Evolutionary conservation across 768 basidiomycete genomes (phyloP).

Genomic region (Mrakia frigida): DNA sequence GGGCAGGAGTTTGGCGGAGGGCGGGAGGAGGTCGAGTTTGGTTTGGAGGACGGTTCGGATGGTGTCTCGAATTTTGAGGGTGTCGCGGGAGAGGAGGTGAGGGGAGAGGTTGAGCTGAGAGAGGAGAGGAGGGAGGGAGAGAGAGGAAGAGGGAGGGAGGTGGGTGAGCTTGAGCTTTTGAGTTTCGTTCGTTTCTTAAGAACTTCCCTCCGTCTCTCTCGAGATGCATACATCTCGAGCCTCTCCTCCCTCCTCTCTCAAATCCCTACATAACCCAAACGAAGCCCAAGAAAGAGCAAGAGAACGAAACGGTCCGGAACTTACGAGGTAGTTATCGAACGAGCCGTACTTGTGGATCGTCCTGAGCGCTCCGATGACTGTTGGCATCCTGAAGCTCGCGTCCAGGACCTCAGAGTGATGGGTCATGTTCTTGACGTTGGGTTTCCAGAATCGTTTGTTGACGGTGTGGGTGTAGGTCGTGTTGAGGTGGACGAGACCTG

Average conservation of each 20-base stretch:
- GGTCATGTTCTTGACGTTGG: neutral
- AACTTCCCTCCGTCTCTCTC: neutral
- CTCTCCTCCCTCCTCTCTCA: neutral
- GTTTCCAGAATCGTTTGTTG: slow-evolving; percentile 1
- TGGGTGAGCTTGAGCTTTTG: no score
- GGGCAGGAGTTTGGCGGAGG: neutral
- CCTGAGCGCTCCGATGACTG: neutral
- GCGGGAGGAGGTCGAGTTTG: slow-evolving; percentile 5
- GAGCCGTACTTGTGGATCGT: slow-evolving; percentile 15
- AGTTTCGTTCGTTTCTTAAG: no score
- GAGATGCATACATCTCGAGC: no score
- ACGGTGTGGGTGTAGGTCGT: slow-evolving; percentile 12
- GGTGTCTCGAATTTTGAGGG: slow-evolving; percentile 5
- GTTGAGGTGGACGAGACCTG: neutral
- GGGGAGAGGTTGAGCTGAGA: neutral
- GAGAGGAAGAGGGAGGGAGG: no score
- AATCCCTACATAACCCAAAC: neutral
- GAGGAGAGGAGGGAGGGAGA: neutral
- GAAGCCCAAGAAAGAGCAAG: no score
- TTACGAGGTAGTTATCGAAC: slow-evolving; percentile 20
- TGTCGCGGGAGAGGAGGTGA: slow-evolving; percentile 5
- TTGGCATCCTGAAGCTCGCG: slow-evolving; percentile 1
- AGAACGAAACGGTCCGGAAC: neutral
- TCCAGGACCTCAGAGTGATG: slow-evolving; percentile 10
- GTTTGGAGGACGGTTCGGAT: slow-evolving; percentile 8